phyloP scores from a whole-genome alignment of 2,329 filamentous ascomycete species.

The Samsoniella hepiali region DNA sequence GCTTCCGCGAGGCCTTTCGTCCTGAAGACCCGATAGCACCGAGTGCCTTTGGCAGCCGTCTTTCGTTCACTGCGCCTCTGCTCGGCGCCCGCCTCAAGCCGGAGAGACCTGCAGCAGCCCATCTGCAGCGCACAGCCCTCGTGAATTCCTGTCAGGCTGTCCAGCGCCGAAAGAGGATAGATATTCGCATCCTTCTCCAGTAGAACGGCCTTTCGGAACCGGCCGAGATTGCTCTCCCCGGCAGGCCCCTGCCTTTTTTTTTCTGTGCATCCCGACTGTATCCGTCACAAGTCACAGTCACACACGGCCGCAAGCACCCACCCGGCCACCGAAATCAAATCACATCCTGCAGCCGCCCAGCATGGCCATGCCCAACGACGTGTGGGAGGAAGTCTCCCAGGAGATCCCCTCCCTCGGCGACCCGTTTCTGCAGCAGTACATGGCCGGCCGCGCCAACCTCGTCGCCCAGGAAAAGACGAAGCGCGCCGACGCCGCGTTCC shows the following conservation, averaged over 20 bases:
- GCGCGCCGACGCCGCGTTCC: constrained; percentile 71
- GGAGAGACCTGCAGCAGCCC: background rate
- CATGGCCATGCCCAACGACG: constrained; percentile 50
- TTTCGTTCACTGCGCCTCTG: background rate
- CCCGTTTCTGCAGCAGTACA: constrained; percentile 78
- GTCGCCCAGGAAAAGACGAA: constrained; percentile 78
- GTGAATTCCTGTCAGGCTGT: background rate
- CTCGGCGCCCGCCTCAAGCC: background rate
- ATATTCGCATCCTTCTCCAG: background rate
- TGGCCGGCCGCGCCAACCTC: constrained; percentile 70
- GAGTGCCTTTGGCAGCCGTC: background rate
- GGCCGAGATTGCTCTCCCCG: constrained; percentile 2
- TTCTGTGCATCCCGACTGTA: background rate
- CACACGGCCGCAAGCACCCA: background rate
- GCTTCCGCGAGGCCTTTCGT: background rate
- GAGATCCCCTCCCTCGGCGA: constrained; percentile 61
- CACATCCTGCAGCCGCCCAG: constrained; percentile 3
- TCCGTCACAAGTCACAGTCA: background rate
- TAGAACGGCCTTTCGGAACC: constrained; percentile 1
- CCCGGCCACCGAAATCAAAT: background rate
- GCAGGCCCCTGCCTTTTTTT: background rate
- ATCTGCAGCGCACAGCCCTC: background rate
- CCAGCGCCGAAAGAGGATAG: background rate
- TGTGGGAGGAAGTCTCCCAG: constrained; percentile 55
- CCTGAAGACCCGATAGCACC: background rate